These are phyloP conservation scores for Venturia pyrina DNA, from an alignment of 2,329 filamentous ascomycete genomes.

Conservation along the genomic window DNA sequence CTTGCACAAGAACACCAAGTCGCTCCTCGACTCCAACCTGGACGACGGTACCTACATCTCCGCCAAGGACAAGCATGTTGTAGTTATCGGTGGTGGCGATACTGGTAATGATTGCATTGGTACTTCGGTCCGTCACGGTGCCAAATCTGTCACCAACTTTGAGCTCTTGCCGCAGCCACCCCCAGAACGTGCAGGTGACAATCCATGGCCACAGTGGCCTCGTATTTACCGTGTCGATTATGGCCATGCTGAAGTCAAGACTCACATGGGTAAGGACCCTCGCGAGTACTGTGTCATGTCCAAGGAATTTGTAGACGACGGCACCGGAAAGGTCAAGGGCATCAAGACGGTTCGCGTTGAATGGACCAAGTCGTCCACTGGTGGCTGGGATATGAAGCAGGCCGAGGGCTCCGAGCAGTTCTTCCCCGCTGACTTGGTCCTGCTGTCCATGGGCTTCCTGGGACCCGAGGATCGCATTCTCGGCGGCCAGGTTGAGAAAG, in stretches of 20 bases:
- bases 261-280: conserved; percentile 91
- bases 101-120: conserved; percentile 98
- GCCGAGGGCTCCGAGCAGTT: conserved; percentile 87
- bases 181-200: conserved; percentile 80
- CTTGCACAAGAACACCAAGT: conserved; percentile 95
- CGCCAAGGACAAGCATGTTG: conserved; percentile 88
- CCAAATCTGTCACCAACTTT: conserved; percentile 94
- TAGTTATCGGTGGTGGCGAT: conserved; percentile 95
- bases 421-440: conserved; percentile 90
- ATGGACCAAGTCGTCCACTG: conserved; percentile 82
- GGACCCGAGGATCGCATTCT: conserved; percentile 84
- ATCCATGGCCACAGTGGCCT: conserved; percentile 98
- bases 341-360: conserved; percentile 94
- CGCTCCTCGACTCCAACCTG: conserved; percentile 82
- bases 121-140: conserved; percentile 88
- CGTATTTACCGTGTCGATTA: conserved; percentile 98
- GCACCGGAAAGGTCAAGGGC: conserved; percentile 77
- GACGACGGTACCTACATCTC: conserved; percentile 79
- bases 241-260: conserved; percentile 89
- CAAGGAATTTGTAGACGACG: conserved; percentile 89
- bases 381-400: conserved; percentile 98
- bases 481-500: conserved; percentile 81
- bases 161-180: conserved; percentile 90
- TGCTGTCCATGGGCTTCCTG: conserved; percentile 95
- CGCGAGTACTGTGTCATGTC: conserved; percentile 98